phyloP scores from a whole-genome alignment of 352 stramenopile species.

The Discostella stelligera region DNA sequence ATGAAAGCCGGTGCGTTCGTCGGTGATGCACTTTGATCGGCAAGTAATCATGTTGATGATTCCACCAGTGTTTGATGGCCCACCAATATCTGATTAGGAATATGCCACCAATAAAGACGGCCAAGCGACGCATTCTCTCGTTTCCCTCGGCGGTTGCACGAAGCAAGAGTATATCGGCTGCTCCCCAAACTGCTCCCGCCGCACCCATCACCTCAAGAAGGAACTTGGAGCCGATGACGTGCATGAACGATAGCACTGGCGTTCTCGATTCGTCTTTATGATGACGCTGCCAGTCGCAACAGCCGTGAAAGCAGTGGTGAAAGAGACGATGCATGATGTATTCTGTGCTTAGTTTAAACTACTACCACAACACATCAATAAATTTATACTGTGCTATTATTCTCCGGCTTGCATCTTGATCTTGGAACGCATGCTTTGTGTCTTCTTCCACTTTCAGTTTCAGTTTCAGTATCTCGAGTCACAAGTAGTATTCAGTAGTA shows the following conservation, averaged over 20 bases:
- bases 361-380: no score
- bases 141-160: constrained; percentile 7
- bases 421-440: no score
- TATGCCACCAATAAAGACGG: constrained; percentile 1
- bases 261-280: neutral
- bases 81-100: constrained; percentile 37
- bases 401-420: no score
- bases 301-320: constrained; percentile 11
- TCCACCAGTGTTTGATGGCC: constrained; percentile 28
- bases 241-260: constrained; percentile 4
- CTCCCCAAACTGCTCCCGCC: constrained; percentile 32
- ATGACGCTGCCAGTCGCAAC: constrained; percentile 12
- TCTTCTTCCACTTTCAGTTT: no score
- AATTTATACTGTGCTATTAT: no score
- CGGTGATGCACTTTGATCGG: constrained; percentile 25
- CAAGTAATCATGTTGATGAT: constrained; percentile 27
- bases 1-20: constrained; percentile 20
- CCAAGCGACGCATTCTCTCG: constrained; percentile 14
- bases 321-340: neutral
- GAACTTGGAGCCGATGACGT: constrained; percentile 22
- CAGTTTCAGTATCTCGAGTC: no score
- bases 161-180: constrained; percentile 17
- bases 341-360: no score
- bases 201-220: constrained; percentile 39
- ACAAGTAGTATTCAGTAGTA: no score